Base-by-base conservation (phyloP, 2,329 filamentous ascomycete genomes). In the Colletotrichum ledebouriae region DNA sequence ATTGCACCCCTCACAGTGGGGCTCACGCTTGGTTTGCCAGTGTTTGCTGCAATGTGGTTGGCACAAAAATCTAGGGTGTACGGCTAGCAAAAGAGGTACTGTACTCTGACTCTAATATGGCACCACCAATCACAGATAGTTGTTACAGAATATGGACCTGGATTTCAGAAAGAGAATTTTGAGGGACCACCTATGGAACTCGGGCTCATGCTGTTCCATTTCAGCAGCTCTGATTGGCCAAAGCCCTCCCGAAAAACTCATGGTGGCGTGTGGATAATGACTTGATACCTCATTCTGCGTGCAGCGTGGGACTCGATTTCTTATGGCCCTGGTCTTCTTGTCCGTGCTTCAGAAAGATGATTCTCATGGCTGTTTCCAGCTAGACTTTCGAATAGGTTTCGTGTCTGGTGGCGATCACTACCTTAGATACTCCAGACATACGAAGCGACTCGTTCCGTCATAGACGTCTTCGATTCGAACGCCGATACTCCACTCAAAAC, bases 401-500 rank as follows among this genome's bases (percentile, higher is more conserved):
- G 25, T 3, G 37, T 37, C 12, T 22, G 20, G 44, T 41, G 49
- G 25, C 25, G 59, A 37, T 37, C 29, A 15, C 44, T 52, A 17
- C 17, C 17, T 17, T 17, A 6, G 46, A 39, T 11, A 12, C 37
- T 39, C 2, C 11, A 12, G 37, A 39, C 37, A 39, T 4, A 5
- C 37, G 37, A 39, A 15, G 37, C 37, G 44, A 53, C 62, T 34
- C 25, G 33, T 59, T 44, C 33, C n/a, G 49, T 66, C 58, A 33
- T 57, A 41, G 63, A 63, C 63, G 42, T 63, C 59, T 53, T 59
- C 47, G 41, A 65, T 59, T 56, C 39, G 29, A 46, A 42, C 50
- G 37, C 44, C 47, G 42, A 15, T 25, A 50, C 66, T 69, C 66
- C 66, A 69, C 66, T 34, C 33, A 65, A 66, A 66, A 59, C 44